Conservation (phyloP, 176 grass and related monocot genomes). For the Chrysopogon serrulatus region DNA sequence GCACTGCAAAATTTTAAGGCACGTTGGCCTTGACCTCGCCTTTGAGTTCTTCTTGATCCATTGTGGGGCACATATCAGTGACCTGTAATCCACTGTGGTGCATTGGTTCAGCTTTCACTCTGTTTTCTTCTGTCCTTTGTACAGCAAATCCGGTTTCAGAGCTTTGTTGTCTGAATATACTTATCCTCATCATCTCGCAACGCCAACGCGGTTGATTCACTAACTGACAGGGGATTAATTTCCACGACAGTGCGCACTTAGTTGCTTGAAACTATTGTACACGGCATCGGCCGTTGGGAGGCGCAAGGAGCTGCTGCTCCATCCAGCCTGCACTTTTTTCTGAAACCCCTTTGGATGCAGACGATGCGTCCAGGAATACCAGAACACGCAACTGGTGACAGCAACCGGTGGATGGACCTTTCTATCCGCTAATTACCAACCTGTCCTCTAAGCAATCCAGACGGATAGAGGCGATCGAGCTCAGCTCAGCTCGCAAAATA, state of each 20-base stretch:
- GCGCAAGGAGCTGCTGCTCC: neutral
- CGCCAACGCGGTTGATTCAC: neutral
- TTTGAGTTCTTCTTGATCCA: neutral
- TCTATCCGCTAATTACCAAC: slow-evolving; percentile 29
- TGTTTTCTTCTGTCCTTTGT: too few species aligned
- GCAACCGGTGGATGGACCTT: slow-evolving; percentile 24
- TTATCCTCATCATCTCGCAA: neutral
- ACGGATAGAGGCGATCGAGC: slow-evolving; percentile 33
- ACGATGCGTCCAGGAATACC: neutral
- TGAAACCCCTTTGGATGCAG: neutral
- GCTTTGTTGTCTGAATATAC: neutral
- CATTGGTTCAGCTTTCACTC: neutral
- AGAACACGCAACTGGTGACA: slow-evolving; percentile 16
- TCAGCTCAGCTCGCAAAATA: slow-evolving; percentile 28
- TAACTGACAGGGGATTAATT: neutral
- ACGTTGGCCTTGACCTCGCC: slow-evolving; percentile 26
- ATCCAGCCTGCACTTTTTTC: neutral
- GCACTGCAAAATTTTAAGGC: neutral
- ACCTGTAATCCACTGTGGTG: too few species aligned
- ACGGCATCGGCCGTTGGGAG: neutral
- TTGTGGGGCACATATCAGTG: neutral
- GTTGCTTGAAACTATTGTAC: neutral
- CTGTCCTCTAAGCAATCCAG: slow-evolving; percentile 39
- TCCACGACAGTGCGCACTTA: neutral
- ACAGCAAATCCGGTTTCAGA: neutral